Conservation (phyloP, 495 filamentous ascomycete genomes). For the Melanomma pulvis-pyrius region DNA sequence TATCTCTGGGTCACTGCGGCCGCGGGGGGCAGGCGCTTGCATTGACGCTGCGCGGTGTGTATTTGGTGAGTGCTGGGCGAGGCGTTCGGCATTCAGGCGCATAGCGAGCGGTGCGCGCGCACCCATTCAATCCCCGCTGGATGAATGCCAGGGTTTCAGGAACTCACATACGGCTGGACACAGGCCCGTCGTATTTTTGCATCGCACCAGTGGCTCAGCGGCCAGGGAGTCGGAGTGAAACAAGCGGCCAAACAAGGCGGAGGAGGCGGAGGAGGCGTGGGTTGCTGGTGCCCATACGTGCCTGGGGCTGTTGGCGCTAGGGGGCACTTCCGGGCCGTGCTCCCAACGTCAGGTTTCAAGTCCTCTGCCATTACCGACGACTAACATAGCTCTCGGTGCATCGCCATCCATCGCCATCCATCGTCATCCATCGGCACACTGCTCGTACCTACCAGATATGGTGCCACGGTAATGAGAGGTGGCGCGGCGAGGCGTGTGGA, state of each 20-base stretch:
- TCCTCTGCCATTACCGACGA: no score
- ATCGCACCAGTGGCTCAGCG: neutral
- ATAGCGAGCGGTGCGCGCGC: neutral
- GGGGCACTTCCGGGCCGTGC: neutral
- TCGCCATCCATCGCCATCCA: no score
- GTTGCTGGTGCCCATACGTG: no score
- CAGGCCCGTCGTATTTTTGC: neutral
- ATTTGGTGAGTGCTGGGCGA: neutral
- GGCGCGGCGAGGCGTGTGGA: no score
- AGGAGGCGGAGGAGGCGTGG: neutral
- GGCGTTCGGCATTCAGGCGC: neutral
- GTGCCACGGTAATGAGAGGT: neutral
- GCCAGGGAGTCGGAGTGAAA: neutral
- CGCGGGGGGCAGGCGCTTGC: neutral
- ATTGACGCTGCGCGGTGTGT: neutral
- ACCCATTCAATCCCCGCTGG: constrained; percentile 9
- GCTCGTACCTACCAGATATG: no score
- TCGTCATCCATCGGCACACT: no score
- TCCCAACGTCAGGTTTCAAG: neutral
- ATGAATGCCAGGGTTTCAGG: constrained; percentile 20
- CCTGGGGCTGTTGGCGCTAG: no score
- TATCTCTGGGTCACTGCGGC: neutral
- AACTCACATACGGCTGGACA: neutral
- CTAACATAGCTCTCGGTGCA: no score
- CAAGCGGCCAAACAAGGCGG: neutral